A percentile compares a stretch with the other conserved stretches of the same genome.
phyloP scores from a whole-genome alignment of 345 rosid species.

The Populus tremula region DNA sequence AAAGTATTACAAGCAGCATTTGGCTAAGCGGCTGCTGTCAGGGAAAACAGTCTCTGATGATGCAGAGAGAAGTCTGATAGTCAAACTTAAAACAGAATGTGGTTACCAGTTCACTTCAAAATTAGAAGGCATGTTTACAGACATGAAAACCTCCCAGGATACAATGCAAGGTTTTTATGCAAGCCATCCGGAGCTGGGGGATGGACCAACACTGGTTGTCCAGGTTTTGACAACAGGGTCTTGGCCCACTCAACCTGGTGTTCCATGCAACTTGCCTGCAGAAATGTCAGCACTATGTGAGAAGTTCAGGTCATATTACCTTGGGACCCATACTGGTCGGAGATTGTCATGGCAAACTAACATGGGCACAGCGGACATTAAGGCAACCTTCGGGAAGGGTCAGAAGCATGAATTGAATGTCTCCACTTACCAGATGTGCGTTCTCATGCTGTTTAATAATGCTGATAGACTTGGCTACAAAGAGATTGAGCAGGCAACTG shows the following conservation, averaged over 20 bases:
- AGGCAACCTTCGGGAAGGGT: slow-evolving; percentile 86
- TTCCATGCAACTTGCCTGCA: slow-evolving; percentile 81
- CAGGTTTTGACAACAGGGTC: slow-evolving; percentile 96
- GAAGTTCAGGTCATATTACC: slow-evolving; percentile 90
- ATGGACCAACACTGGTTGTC: slow-evolving; percentile 82
- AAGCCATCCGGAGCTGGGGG: slow-evolving; percentile 72
- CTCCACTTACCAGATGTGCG: slow-evolving; percentile 98
- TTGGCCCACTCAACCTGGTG: slow-evolving; percentile 92
- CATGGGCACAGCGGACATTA: slow-evolving; percentile 97
- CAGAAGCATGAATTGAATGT: slow-evolving; percentile 98
- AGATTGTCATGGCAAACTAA: slow-evolving; percentile 99
- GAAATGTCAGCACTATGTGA: slow-evolving; percentile 86
- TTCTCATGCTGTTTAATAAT: slow-evolving; percentile 81
- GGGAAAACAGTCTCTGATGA: slow-evolving; percentile 94
- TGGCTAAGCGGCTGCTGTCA: slow-evolving; percentile 91
- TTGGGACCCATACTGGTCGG: slow-evolving; percentile 94
- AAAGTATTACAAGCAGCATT: slow-evolving; percentile 96
- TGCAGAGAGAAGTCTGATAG: slow-evolving; percentile 92
- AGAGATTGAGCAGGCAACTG: slow-evolving; percentile 93
- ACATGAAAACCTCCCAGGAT: slow-evolving; percentile 98
- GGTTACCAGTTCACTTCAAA: slow-evolving; percentile 97
- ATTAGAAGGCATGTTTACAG: slow-evolving; percentile 97
- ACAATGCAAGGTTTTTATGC: slow-evolving; percentile 80
- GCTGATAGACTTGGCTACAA: slow-evolving; percentile 77
- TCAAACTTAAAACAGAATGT: slow-evolving; percentile 95